Evolutionary conservation across 352 stramenopile species (phyloP), one percentile per base, ranked within the genome.

Genomic region (Globisporangium lucens): DNA sequence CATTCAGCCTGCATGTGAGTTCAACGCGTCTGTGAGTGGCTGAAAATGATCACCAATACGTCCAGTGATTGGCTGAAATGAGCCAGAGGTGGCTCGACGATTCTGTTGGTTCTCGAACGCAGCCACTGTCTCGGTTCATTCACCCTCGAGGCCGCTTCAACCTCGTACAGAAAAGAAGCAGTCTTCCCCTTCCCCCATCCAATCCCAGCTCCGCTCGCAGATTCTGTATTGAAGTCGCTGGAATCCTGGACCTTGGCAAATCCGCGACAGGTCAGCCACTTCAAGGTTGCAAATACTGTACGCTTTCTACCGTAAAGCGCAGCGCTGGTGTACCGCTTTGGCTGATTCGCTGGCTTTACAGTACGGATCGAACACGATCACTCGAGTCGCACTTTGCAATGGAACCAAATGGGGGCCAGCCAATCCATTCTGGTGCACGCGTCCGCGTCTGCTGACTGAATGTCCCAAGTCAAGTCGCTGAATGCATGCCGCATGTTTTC

Each of bases 141-240:
- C 38, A 46, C 38, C 10, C 5, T 9, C 36, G 3, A 5, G 53
- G 36, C 41, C 70, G 67, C 77, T 85, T 85, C 77, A 85, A 85
- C 69, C 66, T 73, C 55, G 56, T n/a, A 30, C 75, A 81, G 36
- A 73, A 56, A 53, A 67, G 41, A 8, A 49, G 5, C 43, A 61
- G 63, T 0, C 59, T 38, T 36, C 36, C 47, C 53, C 60, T 49
- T 47, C 58, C 59, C 41, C 33, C 65, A 33, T 36, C 49, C 47
- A 61, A 22, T 22, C 41, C 13, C 13, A 47, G 38, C 12, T 17
- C 15, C 15, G 35, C 38, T 46, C 13, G 38, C 38, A 49, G 41
- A 51, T 51, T 24, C 24, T 24, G 24, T 24, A 24, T 24, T 51
- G 43, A 51, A 51, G 43, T 20, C 43, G 17, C 43, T 49, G 17